Evolutionary conservation across 139 green algal species (phyloP).

Genomic region (Penium margaritaceum): DNA sequence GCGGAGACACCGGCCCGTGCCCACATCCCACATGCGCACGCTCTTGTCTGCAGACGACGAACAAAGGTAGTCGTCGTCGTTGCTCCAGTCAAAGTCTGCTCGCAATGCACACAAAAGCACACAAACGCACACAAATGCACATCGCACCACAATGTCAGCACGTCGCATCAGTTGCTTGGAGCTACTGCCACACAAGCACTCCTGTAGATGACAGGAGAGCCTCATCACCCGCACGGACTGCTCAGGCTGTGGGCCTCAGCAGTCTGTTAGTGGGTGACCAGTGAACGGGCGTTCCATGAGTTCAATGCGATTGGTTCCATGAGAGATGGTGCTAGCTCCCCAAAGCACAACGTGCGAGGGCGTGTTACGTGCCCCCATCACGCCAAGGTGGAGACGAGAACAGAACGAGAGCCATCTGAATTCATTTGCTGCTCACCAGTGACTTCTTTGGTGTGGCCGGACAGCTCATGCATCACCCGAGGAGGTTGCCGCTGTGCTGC

Average conservation of each 20-base stretch:
- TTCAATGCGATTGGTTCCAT: background rate
- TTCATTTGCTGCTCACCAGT: constrained; percentile 29
- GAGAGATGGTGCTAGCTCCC: background rate
- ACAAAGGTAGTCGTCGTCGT: constrained; percentile 21
- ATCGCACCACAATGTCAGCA: background rate
- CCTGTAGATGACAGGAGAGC: no score
- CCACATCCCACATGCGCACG: constrained; percentile 26
- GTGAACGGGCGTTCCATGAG: background rate
- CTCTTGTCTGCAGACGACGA: constrained; percentile 32
- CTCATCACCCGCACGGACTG: no score
- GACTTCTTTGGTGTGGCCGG: constrained; percentile 35
- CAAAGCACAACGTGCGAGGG: background rate
- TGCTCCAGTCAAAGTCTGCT: constrained; percentile 38
- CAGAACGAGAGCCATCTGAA: background rate
- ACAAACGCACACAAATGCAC: no score
- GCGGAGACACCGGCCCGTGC: constrained; percentile 15
- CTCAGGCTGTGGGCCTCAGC: no score
- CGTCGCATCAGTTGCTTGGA: background rate
- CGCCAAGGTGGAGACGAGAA: background rate
- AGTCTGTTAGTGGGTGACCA: background rate
- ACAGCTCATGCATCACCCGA: constrained; percentile 22
- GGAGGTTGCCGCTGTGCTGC: no score
- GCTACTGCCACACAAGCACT: no score
- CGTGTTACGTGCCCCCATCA: background rate
- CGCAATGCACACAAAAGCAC: background rate